Evolutionary conservation across 805 yeast genomes (phyloP).

Genomic region (Cyberlindnera maclurae): DNA sequence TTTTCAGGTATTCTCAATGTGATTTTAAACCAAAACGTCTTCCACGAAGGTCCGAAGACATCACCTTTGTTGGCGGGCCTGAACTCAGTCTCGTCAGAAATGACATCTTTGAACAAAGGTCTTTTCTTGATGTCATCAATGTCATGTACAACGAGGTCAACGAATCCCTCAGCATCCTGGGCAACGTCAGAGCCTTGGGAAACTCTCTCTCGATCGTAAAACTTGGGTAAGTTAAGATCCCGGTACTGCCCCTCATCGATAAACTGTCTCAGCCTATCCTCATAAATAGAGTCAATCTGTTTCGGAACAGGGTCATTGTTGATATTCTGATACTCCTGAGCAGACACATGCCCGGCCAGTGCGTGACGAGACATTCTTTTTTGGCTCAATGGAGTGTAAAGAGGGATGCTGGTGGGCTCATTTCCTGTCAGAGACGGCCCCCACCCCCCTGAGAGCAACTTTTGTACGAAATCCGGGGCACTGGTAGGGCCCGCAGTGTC

Average conservation of each 20-base stretch:
- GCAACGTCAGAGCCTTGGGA: conserved; percentile 30
- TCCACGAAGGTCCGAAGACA: conserved; percentile 92
- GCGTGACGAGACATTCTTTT: conserved; percentile 10
- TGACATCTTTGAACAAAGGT: conserved; percentile 35
- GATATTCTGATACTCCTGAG: conserved; percentile 29
- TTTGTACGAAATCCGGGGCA: too few relatives aligned
- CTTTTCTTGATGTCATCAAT: conserved; percentile 54
- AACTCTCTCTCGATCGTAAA: conserved; percentile 57
- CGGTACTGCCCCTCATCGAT: conserved; percentile 72
- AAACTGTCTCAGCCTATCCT: conserved; percentile 69
- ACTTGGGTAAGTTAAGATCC: conserved; percentile 70
- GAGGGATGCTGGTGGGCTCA: not conserved
- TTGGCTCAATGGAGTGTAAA: not conserved
- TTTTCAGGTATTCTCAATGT: conserved; percentile 53
- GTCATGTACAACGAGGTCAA: conserved; percentile 58
- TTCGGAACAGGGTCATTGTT: conserved; percentile 59
- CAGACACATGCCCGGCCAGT: conserved; percentile 9
- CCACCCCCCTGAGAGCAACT: too few relatives aligned
- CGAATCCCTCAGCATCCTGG: conserved; percentile 33
- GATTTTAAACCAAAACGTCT: conserved; percentile 88
- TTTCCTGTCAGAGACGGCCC: not conserved
- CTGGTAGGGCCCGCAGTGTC: too few relatives aligned
- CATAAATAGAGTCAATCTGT: conserved; percentile 69
- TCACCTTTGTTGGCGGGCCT: conserved; percentile 61
- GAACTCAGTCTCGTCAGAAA: conserved; percentile 30